A percentile compares a stretch with the other conserved stretches of the same genome.
Evolutionary conservation across 78 protist species (phyloP).

Genomic region (Tieghemostelium lacteum): DNA sequence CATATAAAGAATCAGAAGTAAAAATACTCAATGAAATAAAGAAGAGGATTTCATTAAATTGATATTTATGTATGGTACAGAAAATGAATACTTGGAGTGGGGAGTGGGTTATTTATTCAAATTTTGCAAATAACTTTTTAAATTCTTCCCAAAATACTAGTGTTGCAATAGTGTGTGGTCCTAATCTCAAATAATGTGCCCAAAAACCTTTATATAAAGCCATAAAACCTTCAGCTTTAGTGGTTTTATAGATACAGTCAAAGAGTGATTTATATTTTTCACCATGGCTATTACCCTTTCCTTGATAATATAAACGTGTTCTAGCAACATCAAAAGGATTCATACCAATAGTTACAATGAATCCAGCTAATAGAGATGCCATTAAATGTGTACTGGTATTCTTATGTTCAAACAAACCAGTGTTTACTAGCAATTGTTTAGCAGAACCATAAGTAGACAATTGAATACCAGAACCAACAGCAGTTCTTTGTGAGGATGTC

Average conservation of each 20-base stretch:
- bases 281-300: constrained; percentile 68
- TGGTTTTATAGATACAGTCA: constrained; percentile 66
- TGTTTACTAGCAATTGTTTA: constrained; percentile 18
- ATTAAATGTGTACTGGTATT: constrained; percentile 36
- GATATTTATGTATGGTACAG: no score
- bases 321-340: constrained; percentile 78
- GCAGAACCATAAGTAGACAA: constrained; percentile 42
- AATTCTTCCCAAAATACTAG: constrained; percentile 76
- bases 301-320: constrained; percentile 61
- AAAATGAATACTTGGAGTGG: no score
- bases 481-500: constrained; percentile 74
- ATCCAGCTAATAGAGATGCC: constrained; percentile 53
- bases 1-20: no score
- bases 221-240: constrained; percentile 42
- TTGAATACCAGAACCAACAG: constrained; percentile 66
- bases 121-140: constrained; percentile 19
- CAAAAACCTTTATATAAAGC: constrained; percentile 68
- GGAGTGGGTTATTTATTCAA: not conserved
- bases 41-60: not conserved
- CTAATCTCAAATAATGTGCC: constrained; percentile 69
- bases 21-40: not conserved
- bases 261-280: constrained; percentile 57
- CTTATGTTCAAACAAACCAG: constrained; percentile 28
- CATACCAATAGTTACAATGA: constrained; percentile 68
- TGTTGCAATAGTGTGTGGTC: constrained; percentile 54